Evolutionary conservation across 129 eudicot species (phyloP), one percentile per base, ranked within the genome.

Genomic region (Lonicera japonica): DNA sequence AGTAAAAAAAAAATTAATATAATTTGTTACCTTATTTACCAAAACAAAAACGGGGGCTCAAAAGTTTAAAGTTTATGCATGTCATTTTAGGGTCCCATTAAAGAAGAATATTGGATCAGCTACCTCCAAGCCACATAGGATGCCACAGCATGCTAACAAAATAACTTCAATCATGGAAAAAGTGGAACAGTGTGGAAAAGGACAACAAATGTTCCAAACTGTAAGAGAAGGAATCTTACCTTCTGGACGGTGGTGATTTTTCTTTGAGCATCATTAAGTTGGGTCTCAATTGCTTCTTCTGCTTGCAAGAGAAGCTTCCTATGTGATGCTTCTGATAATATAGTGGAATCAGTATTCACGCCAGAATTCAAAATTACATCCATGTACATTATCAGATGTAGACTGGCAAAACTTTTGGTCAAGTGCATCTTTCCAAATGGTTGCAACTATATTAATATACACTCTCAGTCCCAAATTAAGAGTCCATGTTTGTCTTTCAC

Each of bases 251-350:
- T 77, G 34, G 79, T 62, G 54, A 86, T 70, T 76, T 66, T 80
- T 71, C 55, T 80, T 36, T 89, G 80, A 46, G 86, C 86, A 51
- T 78, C 90, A 46, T 54, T 71, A 56, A 89, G 84, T 66, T 79
- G 88, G 60, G 70, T 69, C 73, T 86, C 78, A 52, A 89, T 79
- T 48, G 77, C 78, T 74, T 81, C 86, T 72, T 86, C 84, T 19
- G 80, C 79, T 78, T 89, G 84, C 76, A 70, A 43, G 63, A 89
- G 76, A 65, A 80, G 56, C 71, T 83, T 89, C 56, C 75, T 81
- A 61, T 86, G 95, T 59, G 78, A 75, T 62, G 74, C 55, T 73
- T 77, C 97, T 89, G 77, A 48, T 12, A 77, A 58, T 45, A 34
- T 21, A 63, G 25, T 66, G 65, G 29, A 65, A 10, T 34, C 45